Conservation (phyloP, 176 grass and related monocot genomes). For the Elymus sibiricus region DNA sequence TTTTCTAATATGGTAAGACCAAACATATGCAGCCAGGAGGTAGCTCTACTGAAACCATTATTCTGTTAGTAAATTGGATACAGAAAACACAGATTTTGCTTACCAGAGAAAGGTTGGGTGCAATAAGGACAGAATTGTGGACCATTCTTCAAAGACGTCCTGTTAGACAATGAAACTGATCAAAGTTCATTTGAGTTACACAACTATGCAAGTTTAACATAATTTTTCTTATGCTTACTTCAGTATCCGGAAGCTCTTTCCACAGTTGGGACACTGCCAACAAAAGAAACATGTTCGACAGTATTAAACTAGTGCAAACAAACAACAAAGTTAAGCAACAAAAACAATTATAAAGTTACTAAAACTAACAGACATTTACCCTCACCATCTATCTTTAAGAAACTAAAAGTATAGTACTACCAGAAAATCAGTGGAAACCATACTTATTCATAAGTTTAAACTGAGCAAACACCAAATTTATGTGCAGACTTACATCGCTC, state of each 20-base stretch:
- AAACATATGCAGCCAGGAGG: neutral
- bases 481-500: conserved; percentile 53
- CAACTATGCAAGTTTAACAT: neutral
- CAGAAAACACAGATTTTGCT: neutral
- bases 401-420: neutral
- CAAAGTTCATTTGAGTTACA: neutral
- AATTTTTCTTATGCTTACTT: conserved; percentile 51
- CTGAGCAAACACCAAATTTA: neutral
- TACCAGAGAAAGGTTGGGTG: conserved; percentile 95
- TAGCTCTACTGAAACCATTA: neutral
- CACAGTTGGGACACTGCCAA: conserved; percentile 87
- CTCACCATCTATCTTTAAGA: neutral
- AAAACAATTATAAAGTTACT: neutral
- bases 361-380: conserved; percentile 1
- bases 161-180: conserved; percentile 38
- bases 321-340: neutral
- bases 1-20: neutral
- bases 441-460: neutral
- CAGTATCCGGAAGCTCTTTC: conserved; percentile 78
- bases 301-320: neutral
- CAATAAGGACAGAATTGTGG: conserved; percentile 85
- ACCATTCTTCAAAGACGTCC: conserved; percentile 79
- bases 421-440: neutral
- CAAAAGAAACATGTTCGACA: conserved; percentile 22
- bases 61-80: neutral